phyloP scores from a whole-genome alignment of 2,329 filamentous ascomycete genomes.

The Hypoxylon sp. region DNA sequence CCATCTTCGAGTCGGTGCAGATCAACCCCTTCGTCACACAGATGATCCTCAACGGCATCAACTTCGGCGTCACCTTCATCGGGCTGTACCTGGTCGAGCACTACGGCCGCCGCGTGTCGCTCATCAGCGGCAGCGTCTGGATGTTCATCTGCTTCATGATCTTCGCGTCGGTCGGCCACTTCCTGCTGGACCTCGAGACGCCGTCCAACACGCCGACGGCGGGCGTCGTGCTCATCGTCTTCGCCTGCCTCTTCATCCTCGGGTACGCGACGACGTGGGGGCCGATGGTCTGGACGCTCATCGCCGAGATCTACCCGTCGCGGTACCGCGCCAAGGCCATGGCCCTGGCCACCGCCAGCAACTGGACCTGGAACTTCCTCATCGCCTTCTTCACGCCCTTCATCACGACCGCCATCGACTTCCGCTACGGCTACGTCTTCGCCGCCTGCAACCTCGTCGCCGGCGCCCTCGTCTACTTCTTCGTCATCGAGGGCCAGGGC shows the following conservation, averaged over 20 bases:
- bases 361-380: constrained; percentile 79
- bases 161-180: constrained; percentile 62
- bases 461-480: constrained; percentile 75
- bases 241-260: constrained; percentile 69
- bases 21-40: constrained; percentile 71
- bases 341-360: constrained; percentile 66
- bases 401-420: constrained; percentile 75
- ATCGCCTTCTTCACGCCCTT: constrained; percentile 82
- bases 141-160: constrained; percentile 68
- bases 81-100: constrained; percentile 76
- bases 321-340: constrained; percentile 68
- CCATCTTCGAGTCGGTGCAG: constrained; percentile 55
- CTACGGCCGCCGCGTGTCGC: constrained; percentile 68
- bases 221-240: constrained; percentile 68
- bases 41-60: constrained; percentile 72
- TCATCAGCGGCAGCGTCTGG: constrained; percentile 69
- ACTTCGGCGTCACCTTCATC: constrained; percentile 71
- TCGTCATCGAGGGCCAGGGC: constrained; percentile 77
- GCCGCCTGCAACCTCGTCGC: constrained; percentile 73
- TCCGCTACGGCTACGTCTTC: constrained; percentile 79
- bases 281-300: constrained; percentile 70
- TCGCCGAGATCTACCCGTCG: constrained; percentile 70
- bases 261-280: constrained; percentile 74
- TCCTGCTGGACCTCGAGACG: constrained; percentile 50
- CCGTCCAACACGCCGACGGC: constrained; percentile 51